These are phyloP conservation scores for Mycena floridula DNA, from an alignment of 768 basidiomycete genomes.

Conservation along the genomic window DNA sequence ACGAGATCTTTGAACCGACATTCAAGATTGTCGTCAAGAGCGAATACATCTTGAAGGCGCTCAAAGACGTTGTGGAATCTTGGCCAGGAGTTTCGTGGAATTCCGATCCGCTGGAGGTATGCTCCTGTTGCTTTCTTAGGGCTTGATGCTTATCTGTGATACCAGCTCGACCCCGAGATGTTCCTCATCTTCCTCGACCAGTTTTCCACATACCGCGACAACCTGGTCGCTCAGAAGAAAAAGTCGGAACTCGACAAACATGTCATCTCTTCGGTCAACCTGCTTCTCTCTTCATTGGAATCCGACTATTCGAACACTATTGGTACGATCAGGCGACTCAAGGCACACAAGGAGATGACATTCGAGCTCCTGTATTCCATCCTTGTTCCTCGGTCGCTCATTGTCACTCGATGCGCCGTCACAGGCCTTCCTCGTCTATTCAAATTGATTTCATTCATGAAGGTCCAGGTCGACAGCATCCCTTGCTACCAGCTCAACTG, in stretches of 20 bases:
- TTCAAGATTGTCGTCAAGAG: conserved; percentile 56
- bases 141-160: not conserved
- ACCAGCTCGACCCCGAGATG: conserved; percentile 49
- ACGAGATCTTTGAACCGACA: conserved; percentile 27
- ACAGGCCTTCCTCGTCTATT: conserved; percentile 49
- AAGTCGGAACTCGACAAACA: conserved; percentile 34
- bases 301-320: conserved; percentile 45
- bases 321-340: conserved; percentile 39
- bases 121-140: not conserved
- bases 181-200: conserved; percentile 47
- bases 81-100: conserved; percentile 63
- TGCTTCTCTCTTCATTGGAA: conserved; percentile 45
- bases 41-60: conserved; percentile 48
- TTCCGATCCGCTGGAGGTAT: conserved; percentile 48
- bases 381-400: conserved; percentile 44
- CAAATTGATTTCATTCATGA: conserved; percentile 33
- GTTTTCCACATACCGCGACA: conserved; percentile 37
- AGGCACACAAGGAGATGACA: conserved; percentile 49
- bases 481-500: conserved; percentile 37
- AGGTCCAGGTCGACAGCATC: conserved; percentile 27
- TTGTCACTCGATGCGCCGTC: conserved; percentile 46
- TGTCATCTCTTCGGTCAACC: conserved; percentile 37
- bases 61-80: conserved; percentile 49
- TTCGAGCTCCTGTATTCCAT: conserved; percentile 50
- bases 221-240: conserved; percentile 28